Conservation (phyloP, 1,139 yeast species). For the Kluyveromyces sp. region DNA sequence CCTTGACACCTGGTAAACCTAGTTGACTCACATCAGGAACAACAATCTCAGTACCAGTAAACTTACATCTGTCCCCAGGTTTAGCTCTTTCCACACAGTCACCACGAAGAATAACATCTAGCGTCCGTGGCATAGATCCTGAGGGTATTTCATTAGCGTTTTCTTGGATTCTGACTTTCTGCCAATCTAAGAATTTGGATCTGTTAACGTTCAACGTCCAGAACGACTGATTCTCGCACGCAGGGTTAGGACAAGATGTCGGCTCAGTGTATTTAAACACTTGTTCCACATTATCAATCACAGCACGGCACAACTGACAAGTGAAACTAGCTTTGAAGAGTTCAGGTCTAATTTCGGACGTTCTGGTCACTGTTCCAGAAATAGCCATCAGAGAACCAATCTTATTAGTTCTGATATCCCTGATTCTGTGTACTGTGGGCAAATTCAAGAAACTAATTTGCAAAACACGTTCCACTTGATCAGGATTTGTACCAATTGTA, state of each 20-base stretch:
- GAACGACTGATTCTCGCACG: conserved; percentile 78
- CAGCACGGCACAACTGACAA: conserved; percentile 82
- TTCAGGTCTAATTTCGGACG: conserved; percentile 97
- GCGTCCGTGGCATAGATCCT: conserved; percentile 97
- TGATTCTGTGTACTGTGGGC: conserved; percentile 74
- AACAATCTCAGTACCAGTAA: conserved; percentile 93
- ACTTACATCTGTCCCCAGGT: conserved; percentile 94
- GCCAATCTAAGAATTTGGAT: conserved; percentile 95
- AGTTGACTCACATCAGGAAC: conserved; percentile 92
- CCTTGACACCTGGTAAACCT: conserved; percentile 95
- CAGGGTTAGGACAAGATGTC: conserved; percentile 77
- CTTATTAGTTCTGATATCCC: conserved; percentile 85
- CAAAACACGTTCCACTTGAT: conserved; percentile 60
- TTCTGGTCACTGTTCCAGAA: conserved; percentile 93
- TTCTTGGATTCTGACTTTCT: conserved; percentile 90
- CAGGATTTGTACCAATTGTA: conserved; percentile 15
- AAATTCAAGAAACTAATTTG: conserved; percentile 87
- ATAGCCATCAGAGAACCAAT: conserved; percentile 82
- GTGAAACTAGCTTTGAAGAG: conserved; percentile 79
- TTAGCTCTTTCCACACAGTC: conserved; percentile 94
- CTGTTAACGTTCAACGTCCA: conserved; percentile 82
- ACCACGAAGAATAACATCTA: conserved; percentile 89
- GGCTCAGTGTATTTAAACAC: conserved; percentile 94
- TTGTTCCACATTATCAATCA: conserved; percentile 87
- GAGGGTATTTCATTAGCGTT: conserved; percentile 94